A percentile compares a stretch with the other conserved stretches of the same genome.
phyloP scores from a whole-genome alignment of 2,329 filamentous ascomycete species.

The Eutypa lata region DNA sequence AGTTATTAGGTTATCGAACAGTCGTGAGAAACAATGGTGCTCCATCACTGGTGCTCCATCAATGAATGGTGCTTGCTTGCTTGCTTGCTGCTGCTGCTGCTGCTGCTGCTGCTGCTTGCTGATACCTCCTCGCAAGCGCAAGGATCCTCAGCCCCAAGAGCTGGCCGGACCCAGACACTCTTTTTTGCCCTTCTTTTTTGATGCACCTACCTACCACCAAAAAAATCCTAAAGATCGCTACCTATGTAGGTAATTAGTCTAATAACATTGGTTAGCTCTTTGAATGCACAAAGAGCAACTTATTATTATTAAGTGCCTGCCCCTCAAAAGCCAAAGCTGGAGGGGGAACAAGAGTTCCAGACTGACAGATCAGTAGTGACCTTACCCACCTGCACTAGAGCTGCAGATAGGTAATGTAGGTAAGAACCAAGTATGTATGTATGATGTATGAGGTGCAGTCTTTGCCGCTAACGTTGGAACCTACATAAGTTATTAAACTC shows the following conservation, averaged over 20 bases:
- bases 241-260: not conserved
- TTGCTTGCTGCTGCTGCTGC: too few relatives aligned
- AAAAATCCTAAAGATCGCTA: not conserved
- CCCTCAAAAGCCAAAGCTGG: not conserved
- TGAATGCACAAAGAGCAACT: not conserved
- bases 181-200: not conserved
- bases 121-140: not conserved
- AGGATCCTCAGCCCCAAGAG: not conserved
- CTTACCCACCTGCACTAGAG: constrained; percentile 1
- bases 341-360: too few relatives aligned
- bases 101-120: not conserved
- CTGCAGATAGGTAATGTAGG: too few relatives aligned
- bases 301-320: not conserved
- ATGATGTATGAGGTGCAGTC: constrained; percentile 1
- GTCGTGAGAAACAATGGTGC: not conserved
- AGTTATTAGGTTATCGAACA: not conserved
- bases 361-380: not conserved
- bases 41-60: too few relatives aligned
- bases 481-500: not conserved
- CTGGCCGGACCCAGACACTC: not conserved
- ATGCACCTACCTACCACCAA: not conserved
- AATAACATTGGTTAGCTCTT: not conserved
- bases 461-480: not conserved
- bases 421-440: too few relatives aligned
- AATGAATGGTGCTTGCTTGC: too few relatives aligned